Conservation (phyloP, 2,329 filamentous ascomycete genomes). For the Colletotrichum sojae region DNA sequence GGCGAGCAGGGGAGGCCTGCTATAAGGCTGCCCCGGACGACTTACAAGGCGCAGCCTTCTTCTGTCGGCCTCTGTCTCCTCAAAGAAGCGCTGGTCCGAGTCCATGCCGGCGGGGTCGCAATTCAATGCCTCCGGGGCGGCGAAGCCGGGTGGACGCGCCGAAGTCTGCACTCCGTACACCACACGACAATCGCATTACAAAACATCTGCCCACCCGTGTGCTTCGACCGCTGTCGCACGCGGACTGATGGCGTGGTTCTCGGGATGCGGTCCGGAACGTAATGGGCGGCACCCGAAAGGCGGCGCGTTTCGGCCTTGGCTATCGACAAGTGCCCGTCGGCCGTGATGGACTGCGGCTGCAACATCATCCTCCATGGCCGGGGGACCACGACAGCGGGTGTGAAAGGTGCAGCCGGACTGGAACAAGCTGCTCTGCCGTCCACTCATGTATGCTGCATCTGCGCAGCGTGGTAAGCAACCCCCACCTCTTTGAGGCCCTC, state of each 20-base stretch:
- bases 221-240: background rate
- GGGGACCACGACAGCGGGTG: background rate
- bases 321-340: background rate
- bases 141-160: conserved; percentile 21
- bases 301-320: conserved; percentile 13
- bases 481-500: conserved; percentile 32
- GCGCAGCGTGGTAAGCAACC: conserved; percentile 14
- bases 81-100: conserved; percentile 16
- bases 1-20: conserved; percentile 29
- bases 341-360: conserved; percentile 3
- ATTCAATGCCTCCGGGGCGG: conserved; percentile 23
- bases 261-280: conserved; percentile 5
- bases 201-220: conserved; percentile 20
- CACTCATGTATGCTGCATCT: conserved; percentile 6
- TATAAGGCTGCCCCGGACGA: conserved; percentile 1
- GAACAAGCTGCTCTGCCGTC: background rate
- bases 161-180: background rate
- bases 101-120: conserved; percentile 11
- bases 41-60: conserved; percentile 2
- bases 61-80: conserved; percentile 4
- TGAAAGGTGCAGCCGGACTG: too few species aligned
- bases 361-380: background rate
- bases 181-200: conserved; percentile 23
- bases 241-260: background rate
- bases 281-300: conserved; percentile 9